Evolutionary conservation across 2,329 filamentous ascomycete species (phyloP), one percentile per base, ranked within the genome.

Genomic region (Botrytis paeoniae): DNA sequence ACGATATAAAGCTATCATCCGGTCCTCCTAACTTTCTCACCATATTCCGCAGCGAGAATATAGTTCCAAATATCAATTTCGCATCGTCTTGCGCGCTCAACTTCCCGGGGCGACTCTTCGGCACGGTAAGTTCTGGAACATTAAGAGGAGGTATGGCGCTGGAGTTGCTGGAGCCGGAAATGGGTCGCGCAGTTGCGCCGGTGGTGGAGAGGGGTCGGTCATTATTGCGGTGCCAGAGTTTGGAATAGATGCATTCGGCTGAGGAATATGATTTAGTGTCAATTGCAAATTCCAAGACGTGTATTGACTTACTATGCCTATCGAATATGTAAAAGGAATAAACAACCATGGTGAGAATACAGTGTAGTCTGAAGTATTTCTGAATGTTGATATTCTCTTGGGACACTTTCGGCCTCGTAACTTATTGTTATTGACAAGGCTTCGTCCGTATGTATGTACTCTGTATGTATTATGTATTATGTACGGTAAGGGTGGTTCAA

Each of bases 261-360:
- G 82, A 39, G 41, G 29, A 12, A 37, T 4, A 7, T 22, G 25
- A 32, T 69, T 57, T 75, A 71, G 69, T 29, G 70, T 73, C 76
- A 74, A 71, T 72, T 76, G 74, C 70, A 65, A 71, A 32, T 51
- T 32, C 45, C 57, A 39, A 59, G 62, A 65, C 57, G 57, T 51
- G 39, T 48, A 57, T 63, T 66, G 80, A 63, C 89, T 81, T 87
- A 98, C 96, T 97, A 84, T 99, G 96, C 77, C 96, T 92, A 85
- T 99, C 96, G 82, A 99, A 99, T 81, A 99, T 98, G 87, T 97
- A 97, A 85, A 99, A 97, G 74, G 94, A 95, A 85, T 97, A 98
- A 83, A 98, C 93, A 75, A 92, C 91, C 96, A 99, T 98, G 9
- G 59, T 51, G 51, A 51, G 35, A 54, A 29, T 41, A 35, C 10